Evolutionary conservation across 768 basidiomycete species (phyloP).

Genomic region (Rhodosporidiobolus odoratus): DNA sequence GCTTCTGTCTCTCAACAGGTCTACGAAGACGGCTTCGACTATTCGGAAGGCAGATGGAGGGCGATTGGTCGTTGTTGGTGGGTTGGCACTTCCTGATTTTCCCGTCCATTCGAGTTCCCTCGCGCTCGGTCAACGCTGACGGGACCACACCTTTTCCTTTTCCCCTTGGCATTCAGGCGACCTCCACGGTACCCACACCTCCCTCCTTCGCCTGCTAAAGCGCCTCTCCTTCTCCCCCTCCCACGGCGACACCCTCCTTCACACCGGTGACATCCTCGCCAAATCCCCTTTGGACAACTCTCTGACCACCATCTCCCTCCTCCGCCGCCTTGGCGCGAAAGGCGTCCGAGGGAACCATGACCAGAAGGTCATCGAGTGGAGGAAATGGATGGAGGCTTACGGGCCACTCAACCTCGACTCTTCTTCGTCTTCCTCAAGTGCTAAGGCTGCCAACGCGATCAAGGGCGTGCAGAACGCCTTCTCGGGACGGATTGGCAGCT

Average conservation of each 20-base stretch:
- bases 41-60: neutral
- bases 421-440: neutral
- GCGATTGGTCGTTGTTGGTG: constrained; percentile 30
- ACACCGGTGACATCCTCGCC: constrained; percentile 74
- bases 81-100: neutral
- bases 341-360: constrained; percentile 95
- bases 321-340: constrained; percentile 55
- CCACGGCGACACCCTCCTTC: constrained; percentile 63
- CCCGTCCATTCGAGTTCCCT: neutral
- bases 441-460: neutral
- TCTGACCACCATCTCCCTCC: constrained; percentile 42
- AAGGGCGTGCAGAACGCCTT: neutral
- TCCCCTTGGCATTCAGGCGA: constrained; percentile 30
- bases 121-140: too few species aligned
- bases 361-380: constrained; percentile 84
- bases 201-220: constrained; percentile 52
- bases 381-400: constrained; percentile 61
- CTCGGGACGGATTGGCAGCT: neutral
- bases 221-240: constrained; percentile 58
- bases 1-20: neutral
- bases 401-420: constrained; percentile 11
- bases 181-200: constrained; percentile 25
- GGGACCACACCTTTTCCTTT: neutral
- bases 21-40: neutral
- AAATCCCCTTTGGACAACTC: constrained; percentile 64